Percentiles rank a stretch among this genome's conserved stretches.
Evolutionary conservation across 2,329 filamentous ascomycete genomes (phyloP).

Genomic region (Aureobasidium sp.): DNA sequence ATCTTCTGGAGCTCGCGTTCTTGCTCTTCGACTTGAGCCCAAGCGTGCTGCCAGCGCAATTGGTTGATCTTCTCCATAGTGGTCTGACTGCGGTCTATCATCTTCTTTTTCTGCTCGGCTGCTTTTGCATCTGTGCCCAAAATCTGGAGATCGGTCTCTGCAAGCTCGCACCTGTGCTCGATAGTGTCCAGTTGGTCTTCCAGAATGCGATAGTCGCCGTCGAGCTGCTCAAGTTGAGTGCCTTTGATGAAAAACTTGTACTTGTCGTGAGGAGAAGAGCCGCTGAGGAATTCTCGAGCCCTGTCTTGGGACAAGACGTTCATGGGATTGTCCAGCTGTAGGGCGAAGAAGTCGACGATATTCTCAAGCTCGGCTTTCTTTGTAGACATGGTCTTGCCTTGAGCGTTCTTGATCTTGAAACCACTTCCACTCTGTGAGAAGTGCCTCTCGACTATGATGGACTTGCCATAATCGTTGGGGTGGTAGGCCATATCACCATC

Average conservation of each 20-base stretch:
- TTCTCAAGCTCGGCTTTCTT: constrained; percentile 85
- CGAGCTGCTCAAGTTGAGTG: constrained; percentile 84
- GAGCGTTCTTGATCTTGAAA: constrained; percentile 76
- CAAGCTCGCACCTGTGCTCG: constrained; percentile 52
- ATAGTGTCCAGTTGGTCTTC: constrained; percentile 69
- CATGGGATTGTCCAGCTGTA: constrained; percentile 95
- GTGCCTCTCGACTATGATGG: constrained; percentile 83
- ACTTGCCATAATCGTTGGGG: constrained; percentile 69
- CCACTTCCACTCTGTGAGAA: constrained; percentile 68
- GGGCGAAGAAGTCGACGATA: constrained; percentile 82
- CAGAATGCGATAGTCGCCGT: constrained; percentile 82
- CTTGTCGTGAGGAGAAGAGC: constrained; percentile 72
- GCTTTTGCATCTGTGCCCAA: constrained; percentile 52
- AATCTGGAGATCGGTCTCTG: constrained; percentile 53
- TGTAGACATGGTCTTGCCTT: constrained; percentile 63
- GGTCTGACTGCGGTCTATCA: constrained; percentile 56
- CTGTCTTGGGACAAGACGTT: constrained; percentile 94
- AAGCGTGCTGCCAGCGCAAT: constrained; percentile 63
- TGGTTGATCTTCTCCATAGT: constrained; percentile 53
- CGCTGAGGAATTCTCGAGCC: constrained; percentile 84
- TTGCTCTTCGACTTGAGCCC: constrained; percentile 74
- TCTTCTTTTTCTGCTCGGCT: constrained; percentile 55
- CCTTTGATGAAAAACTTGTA: constrained; percentile 96
- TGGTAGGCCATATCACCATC: constrained; percentile 77
- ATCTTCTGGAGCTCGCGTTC: constrained; percentile 40